Evolutionary conservation across 345 rosid genomes (phyloP).

Genomic region (Euphorbia peplus): DNA sequence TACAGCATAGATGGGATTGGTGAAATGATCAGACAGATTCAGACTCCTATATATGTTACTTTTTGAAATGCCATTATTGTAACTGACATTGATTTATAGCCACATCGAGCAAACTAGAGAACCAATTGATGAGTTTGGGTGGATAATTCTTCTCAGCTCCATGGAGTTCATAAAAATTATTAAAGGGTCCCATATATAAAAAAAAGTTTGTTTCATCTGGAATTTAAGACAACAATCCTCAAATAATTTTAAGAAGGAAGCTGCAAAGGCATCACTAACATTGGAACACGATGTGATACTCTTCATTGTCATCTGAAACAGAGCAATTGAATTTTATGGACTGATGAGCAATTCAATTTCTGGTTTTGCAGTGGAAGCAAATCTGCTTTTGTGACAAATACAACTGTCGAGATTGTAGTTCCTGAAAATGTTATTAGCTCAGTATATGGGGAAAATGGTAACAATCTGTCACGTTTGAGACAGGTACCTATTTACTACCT

Average conservation of each 20-base stretch:
- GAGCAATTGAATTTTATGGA: neutral
- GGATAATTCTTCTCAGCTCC: neutral
- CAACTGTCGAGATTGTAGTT: slow-evolving; percentile 75
- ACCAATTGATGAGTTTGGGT: neutral
- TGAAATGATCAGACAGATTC: neutral
- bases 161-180: neutral
- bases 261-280: neutral
- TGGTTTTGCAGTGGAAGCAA: slow-evolving; percentile 61
- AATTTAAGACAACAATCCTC: neutral
- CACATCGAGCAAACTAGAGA: neutral
- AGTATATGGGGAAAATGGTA: slow-evolving; percentile 82
- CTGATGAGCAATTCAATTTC: neutral
- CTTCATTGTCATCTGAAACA: neutral
- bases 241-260: neutral
- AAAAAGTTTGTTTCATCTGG: neutral
- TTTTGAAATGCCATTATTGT: neutral
- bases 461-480: slow-evolving; percentile 71
- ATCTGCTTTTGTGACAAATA: slow-evolving; percentile 79
- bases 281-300: neutral
- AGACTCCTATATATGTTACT: neutral
- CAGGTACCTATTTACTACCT: slow-evolving; percentile 40
- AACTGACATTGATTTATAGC: neutral
- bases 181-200: neutral
- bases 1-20: neutral
- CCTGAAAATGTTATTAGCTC: slow-evolving; percentile 68